These are phyloP conservation scores for Melocanna baccifera DNA, from an alignment of 176 grass and related monocot genomes.

Conservation along the genomic window DNA sequence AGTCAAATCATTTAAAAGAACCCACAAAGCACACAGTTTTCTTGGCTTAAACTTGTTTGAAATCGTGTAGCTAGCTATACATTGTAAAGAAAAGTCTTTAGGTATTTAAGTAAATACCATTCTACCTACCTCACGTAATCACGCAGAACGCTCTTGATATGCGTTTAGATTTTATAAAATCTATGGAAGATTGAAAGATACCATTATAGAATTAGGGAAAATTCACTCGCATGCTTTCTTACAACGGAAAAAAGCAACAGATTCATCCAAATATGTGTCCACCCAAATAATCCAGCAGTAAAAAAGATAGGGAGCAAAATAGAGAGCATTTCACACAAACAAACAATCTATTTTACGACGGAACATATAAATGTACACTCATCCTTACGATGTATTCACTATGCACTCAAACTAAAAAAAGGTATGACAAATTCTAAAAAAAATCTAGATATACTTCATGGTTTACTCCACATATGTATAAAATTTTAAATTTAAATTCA, in stretches of 20 bases:
- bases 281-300: not conserved
- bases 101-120: not conserved
- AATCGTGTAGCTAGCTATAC: not conserved
- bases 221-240: not conserved
- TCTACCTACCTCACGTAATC: not conserved
- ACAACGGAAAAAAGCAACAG: not conserved
- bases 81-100: not conserved
- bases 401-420: too few relatives aligned
- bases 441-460: too few relatives aligned
- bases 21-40: not conserved
- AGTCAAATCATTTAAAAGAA: too few relatives aligned
- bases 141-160: not conserved
- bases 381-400: too few relatives aligned
- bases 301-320: not conserved
- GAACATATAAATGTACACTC: too few relatives aligned
- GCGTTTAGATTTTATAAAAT: not conserved
- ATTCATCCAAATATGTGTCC: not conserved
- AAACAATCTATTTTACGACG: not conserved
- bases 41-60: not conserved
- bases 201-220: not conserved
- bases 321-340: not conserved
- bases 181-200: not conserved
- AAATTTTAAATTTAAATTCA: too few relatives aligned
- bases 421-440: too few relatives aligned
- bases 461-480: too few relatives aligned